Percentiles rank a stretch among this genome's conserved stretches.
phyloP scores from a whole-genome alignment of 768 basidiomycete genomes.

The Suillus cothurnatus region DNA sequence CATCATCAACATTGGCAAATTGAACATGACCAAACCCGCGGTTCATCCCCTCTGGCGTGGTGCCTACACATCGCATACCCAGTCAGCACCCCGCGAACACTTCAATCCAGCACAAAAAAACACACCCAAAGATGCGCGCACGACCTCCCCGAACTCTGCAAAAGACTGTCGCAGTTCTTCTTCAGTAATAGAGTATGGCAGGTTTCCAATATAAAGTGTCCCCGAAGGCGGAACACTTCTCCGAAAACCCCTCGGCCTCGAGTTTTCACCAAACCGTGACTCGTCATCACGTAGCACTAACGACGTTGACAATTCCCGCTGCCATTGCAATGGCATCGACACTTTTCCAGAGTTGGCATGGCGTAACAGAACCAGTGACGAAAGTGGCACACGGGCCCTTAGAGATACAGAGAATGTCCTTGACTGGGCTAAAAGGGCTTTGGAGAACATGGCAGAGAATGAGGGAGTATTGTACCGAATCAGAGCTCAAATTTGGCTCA shows the following conservation, averaged over 20 bases:
- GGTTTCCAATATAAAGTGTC: conserved; percentile 50
- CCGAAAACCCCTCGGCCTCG: conserved; percentile 8
- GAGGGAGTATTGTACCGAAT: background rate
- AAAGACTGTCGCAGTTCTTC: conserved; percentile 45
- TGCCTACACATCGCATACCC: conserved; percentile 18
- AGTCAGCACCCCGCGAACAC: background rate
- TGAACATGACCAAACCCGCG: conserved; percentile 51
- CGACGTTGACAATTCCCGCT: conserved; percentile 24
- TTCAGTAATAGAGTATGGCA: conserved; percentile 50
- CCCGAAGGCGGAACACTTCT: conserved; percentile 30
- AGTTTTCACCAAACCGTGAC: background rate
- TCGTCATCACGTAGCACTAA: conserved; percentile 11
- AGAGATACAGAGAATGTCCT: conserved; percentile 13
- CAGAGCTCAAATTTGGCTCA: background rate
- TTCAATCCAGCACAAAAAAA: background rate
- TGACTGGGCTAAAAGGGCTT: conserved; percentile 22
- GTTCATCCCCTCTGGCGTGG: conserved; percentile 35
- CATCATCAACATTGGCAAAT: conserved; percentile 40
- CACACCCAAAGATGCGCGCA: conserved; percentile 43
- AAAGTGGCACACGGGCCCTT: conserved; percentile 15
- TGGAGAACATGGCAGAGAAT: conserved; percentile 22
- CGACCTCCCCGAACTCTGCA: conserved; percentile 44
- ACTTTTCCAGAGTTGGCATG: conserved; percentile 3
- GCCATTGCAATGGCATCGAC: conserved; percentile 4
- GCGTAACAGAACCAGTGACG: conserved; percentile 18